A percentile compares a stretch with the other conserved stretches of the same genome.
Conservation (phyloP, 2,329 filamentous ascomycete genomes). For the Chaetomium sp. region DNA sequence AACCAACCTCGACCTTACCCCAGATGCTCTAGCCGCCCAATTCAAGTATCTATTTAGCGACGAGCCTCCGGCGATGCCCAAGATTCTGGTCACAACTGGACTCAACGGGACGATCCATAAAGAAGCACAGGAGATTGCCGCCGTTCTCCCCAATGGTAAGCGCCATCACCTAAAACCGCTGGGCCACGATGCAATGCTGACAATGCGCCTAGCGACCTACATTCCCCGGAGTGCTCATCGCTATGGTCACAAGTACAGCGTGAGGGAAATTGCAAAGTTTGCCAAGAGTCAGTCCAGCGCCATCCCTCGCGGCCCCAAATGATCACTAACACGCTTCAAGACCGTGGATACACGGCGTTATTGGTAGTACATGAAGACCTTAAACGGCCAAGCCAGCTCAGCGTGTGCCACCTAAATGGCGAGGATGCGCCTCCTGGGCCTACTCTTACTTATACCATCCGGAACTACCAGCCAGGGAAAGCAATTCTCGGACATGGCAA, state of each 20-base stretch:
- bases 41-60: constrained; percentile 66
- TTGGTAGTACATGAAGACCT: constrained; percentile 86
- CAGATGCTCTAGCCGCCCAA: constrained; percentile 60
- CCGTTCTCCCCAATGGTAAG: constrained; percentile 80
- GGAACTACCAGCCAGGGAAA: constrained; percentile 87
- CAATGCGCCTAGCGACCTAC: constrained; percentile 45
- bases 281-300: constrained; percentile 55
- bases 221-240: constrained; percentile 82
- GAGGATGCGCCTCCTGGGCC: constrained; percentile 66
- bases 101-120: constrained; percentile 86
- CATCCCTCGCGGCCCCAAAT: background rate
- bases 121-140: constrained; percentile 75
- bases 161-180: constrained; percentile 41
- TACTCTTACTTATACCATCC: constrained; percentile 89
- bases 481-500: constrained; percentile 87
- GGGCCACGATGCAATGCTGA: constrained; percentile 2
- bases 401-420: constrained; percentile 70
- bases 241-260: constrained; percentile 86
- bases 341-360: constrained; percentile 80
- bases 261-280: constrained; percentile 87
- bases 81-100: constrained; percentile 89
- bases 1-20: constrained; percentile 65
- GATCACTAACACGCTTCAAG: constrained; percentile 26
- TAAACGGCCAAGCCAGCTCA: constrained; percentile 80
- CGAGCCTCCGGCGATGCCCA: constrained; percentile 64